A percentile compares a stretch with the other conserved stretches of the same genome.
phyloP scores from a whole-genome alignment of 306 rosid species.

The Inga laurina region DNA sequence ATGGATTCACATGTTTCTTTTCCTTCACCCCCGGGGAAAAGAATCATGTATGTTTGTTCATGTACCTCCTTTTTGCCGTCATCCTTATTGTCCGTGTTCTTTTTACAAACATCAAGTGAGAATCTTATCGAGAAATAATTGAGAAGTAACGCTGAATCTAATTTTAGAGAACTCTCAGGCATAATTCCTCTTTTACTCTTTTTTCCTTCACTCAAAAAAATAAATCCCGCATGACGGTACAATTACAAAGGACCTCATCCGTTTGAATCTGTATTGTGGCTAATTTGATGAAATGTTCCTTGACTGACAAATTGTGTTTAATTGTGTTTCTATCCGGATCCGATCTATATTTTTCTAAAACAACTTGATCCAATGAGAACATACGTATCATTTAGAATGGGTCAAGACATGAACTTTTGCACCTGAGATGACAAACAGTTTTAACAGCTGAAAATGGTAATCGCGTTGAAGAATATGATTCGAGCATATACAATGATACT shows the following conservation, averaged over 20 bases:
- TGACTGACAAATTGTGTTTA: conserved; percentile 3
- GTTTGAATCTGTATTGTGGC: not conserved
- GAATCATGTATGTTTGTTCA: not conserved
- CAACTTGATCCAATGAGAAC: not conserved
- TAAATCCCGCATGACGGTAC: not conserved
- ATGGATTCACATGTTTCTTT: not conserved
- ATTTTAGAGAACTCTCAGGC: not conserved
- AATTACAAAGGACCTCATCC: not conserved
- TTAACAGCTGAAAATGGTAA: not conserved
- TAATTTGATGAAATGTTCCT: not conserved
- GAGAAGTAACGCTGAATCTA: not conserved
- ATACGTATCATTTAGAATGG: not conserved
- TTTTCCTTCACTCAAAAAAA: not conserved
- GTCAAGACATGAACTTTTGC: not conserved
- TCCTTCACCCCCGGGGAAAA: not conserved
- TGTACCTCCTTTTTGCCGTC: conserved; percentile 26
- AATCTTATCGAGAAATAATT: conserved; percentile 5
- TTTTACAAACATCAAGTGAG: not conserved
- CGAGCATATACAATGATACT: conserved; percentile 2
- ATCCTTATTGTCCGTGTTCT: not conserved
- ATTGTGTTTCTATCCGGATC: conserved; percentile 1
- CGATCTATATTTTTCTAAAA: not conserved
- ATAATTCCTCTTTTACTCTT: too few species aligned
- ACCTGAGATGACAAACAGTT: not conserved
- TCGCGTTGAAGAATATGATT: not conserved